Evolutionary conservation across 306 rosid species (phyloP), one percentile per base, ranked within the genome.

Genomic region (Prunus campanulata): DNA sequence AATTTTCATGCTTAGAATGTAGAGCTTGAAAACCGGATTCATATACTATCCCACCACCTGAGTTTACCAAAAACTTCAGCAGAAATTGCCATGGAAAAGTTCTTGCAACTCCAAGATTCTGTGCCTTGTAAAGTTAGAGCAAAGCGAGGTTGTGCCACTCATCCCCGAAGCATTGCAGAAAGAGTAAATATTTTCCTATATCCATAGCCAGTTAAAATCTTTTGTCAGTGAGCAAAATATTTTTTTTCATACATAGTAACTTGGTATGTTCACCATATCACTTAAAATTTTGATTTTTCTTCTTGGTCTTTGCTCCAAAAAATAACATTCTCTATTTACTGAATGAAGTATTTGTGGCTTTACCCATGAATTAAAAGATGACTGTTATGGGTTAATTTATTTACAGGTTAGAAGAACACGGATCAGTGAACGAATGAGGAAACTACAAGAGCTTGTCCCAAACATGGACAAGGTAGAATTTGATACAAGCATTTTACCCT

Each of bases 151-250:
- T 94, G 96, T 29, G 97, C 98, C 44, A 94, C 98, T 76, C 98
- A 94, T 86, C 98, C 98, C 70, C 87, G 98, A 82, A 94, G 98
- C 85, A 92, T 94, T 78, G 98, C 98, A 12, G 98, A 94, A 86
- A 83, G 98, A 85, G 98, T 91, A 87, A 66, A 74, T 54, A 59
- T 10, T 73, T n/a, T 49, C n/a, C 69, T 42, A 12, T 60, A 50
- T 51, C 57, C 35, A 1, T 18, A 27, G 12, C 20, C 47, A 68
- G 20, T 24, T 57, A 42, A 8, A 8, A 20, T 72, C 24, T 20
- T 2, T 71, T 52, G 22, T 15, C 4, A 71, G 60, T 74, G 61
- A 55, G 42, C 27, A 51, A 32, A 32, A 32, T 11, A 11, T 35
- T 32, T 16, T 49, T 6, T 8, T 4, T 50, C 25, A 5, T 4